phyloP scores from a whole-genome alignment of 179 eudicot species.

The Dionaea muscipula region DNA sequence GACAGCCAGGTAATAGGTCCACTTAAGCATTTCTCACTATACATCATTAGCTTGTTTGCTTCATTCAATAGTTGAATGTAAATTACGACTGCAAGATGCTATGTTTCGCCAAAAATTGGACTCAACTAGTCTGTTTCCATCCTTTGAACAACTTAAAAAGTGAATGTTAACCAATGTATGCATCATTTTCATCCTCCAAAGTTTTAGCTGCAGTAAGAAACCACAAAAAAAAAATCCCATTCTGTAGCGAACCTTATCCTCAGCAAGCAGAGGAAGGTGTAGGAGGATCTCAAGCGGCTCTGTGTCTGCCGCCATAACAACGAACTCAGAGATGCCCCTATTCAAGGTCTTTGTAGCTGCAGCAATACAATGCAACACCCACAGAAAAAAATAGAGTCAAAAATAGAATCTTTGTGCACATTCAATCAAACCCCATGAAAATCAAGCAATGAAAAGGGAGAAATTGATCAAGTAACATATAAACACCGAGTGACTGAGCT shows the following conservation, averaged over 20 bases:
- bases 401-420: neutral
- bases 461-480: neutral
- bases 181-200: no score
- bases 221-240: neutral
- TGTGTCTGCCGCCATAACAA: constrained; percentile 86
- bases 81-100: no score
- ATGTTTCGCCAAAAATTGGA: no score
- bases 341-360: constrained; percentile 78
- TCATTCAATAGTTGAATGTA: no score
- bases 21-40: no score
- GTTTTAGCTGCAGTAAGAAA: no score
- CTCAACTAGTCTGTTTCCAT: no score
- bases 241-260: constrained; percentile 55
- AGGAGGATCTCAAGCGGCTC: constrained; percentile 91
- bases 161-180: no score
- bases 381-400: neutral
- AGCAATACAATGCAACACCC: neutral
- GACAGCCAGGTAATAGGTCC: no score
- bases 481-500: neutral
- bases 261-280: constrained; percentile 81
- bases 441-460: constrained; percentile 2
- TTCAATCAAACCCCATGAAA: neutral
- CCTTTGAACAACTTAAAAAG: no score
- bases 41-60: no score
- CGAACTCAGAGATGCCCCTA: constrained; percentile 83